phyloP scores from a whole-genome alignment of 2,329 filamentous ascomycete genomes.

The Hortaea werneckii region DNA sequence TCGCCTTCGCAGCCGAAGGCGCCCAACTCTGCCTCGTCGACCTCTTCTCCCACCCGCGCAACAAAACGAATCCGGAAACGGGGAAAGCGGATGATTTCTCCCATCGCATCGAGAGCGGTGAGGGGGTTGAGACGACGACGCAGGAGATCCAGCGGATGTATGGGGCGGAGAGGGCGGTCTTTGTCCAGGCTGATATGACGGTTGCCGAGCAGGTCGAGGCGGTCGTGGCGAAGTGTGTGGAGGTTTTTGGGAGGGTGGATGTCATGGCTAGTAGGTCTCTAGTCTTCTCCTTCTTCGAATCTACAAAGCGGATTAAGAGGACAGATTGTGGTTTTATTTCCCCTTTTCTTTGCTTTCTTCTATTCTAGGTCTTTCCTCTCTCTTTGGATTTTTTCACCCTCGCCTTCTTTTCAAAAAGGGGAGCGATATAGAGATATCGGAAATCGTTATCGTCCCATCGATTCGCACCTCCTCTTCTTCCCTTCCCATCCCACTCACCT shows the following conservation, averaged over 20 bases:
- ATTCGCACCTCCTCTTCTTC: too few relatives aligned
- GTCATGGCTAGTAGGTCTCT: conserved; percentile 17
- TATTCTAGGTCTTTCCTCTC: too few relatives aligned
- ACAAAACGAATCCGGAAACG: conserved; percentile 18
- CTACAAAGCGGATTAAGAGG: too few relatives aligned
- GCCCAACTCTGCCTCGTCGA: conserved; percentile 23
- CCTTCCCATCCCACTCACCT: too few relatives aligned
- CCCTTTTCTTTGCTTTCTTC: too few relatives aligned
- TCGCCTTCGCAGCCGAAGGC: conserved; percentile 20
- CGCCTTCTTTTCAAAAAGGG: too few relatives aligned
- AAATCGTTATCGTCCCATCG: too few relatives aligned
- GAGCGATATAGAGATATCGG: too few relatives aligned
- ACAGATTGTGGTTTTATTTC: too few relatives aligned
- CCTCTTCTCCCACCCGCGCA: conserved; percentile 21
- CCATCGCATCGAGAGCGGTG: conserved; percentile 13
- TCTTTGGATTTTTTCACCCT: too few relatives aligned
- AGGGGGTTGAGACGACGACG: conserved; percentile 4
- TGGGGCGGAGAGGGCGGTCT: conserved; percentile 13
- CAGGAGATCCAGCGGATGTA: conserved; percentile 13
- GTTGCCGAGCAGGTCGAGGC: conserved; percentile 17
- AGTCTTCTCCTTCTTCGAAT: too few relatives aligned
- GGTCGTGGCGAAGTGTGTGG: conserved; percentile 18
- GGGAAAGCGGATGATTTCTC: conserved; percentile 24
- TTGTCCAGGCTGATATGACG: conserved; percentile 25
- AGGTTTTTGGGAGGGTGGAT: conserved; percentile 23